Evolutionary conservation across 192 early-diverging fungal genomes (phyloP), one percentile per base, ranked within the genome.

Genomic region (Umbelopsis isabellina): DNA sequence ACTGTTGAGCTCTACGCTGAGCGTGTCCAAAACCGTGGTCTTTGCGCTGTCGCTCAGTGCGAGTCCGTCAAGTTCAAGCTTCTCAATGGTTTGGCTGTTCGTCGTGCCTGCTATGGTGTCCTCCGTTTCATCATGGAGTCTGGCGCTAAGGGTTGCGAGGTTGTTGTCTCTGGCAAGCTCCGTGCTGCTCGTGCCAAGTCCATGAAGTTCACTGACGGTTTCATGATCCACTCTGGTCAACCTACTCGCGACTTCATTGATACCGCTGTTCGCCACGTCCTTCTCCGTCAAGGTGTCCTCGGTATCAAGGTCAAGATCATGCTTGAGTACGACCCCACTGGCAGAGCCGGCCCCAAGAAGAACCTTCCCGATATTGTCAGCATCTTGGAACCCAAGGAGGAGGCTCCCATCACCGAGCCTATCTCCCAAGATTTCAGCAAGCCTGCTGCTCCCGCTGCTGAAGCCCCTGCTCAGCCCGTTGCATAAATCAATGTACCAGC

Each of bases 251-350:
- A 96, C 84, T 96, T 89, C 83, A 96, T 99, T 80, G 95, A 97
- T 89, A 85, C 88, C 58, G 96, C 97, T 65, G 92, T 95, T 72
- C 93, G 97, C 76, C 95, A 97, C 93, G 97, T 99, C 71, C 87
- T 97, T 72, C 90, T 99, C 82, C 91, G 95, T 79, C 97, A 99
- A 85, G 97, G 97, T 88, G 96, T 99, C 67, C 85, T 99, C 66
- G 97, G 97, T 85, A 93, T 99, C 89, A 96, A 97, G 91, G 97
- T 99, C 84, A 99, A 99, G 94, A 99, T 99, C 79, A 98, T 98
- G 97, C 88, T 94, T 73, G 93, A 93, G 68, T 90, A 83, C 79
- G 97, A 99, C 84, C 94, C 94, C 61, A 92, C 88, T 73, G 97
- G 97, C 78, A 94, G 90, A 79, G 76, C 86, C 70, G 97, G 97